Evolutionary conservation across 257 asterid species (phyloP).

Genomic region (Solanum corneliomulleri): DNA sequence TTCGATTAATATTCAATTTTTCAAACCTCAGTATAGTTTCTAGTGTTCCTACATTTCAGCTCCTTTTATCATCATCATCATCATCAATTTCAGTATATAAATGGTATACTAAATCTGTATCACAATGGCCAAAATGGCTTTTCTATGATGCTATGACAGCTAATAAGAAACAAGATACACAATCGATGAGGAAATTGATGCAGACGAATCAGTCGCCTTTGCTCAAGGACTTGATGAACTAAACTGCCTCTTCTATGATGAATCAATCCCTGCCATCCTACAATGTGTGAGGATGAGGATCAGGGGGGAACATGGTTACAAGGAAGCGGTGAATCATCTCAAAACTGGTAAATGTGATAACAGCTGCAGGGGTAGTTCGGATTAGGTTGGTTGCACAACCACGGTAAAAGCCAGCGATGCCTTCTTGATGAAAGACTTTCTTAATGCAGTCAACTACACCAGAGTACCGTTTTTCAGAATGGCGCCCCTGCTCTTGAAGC

Average conservation of each 20-base stretch:
- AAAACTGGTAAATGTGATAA: slow-evolving; percentile 90
- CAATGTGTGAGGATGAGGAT: slow-evolving; percentile 50
- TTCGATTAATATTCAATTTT: not conserved
- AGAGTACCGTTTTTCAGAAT: slow-evolving; percentile 74
- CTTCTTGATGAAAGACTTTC: slow-evolving; percentile 71
- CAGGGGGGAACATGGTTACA: slow-evolving; percentile 52
- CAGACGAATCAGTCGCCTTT: not conserved
- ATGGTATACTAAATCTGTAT: not conserved
- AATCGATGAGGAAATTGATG: not conserved
- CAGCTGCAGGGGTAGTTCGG: slow-evolving; percentile 96
- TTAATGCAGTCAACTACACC: slow-evolving; percentile 76
- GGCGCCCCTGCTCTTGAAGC: slow-evolving; percentile 98
- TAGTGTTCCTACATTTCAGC: not conserved
- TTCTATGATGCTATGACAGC: not conserved
- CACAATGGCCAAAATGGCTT: not conserved
- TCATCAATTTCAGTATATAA: not conserved
- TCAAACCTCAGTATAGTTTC: not conserved
- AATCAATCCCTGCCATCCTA: not conserved
- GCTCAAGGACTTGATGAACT: not conserved
- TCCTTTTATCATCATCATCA: not conserved
- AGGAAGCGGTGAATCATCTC: slow-evolving; percentile 97
- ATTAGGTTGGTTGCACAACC: slow-evolving; percentile 91
- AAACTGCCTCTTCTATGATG: not conserved
- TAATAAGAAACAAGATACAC: not conserved
- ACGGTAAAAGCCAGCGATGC: slow-evolving; percentile 74